A percentile compares a stretch with the other conserved stretches of the same genome.
phyloP scores from a whole-genome alignment of 306 rosid genomes.

The Acacia acuminata region DNA sequence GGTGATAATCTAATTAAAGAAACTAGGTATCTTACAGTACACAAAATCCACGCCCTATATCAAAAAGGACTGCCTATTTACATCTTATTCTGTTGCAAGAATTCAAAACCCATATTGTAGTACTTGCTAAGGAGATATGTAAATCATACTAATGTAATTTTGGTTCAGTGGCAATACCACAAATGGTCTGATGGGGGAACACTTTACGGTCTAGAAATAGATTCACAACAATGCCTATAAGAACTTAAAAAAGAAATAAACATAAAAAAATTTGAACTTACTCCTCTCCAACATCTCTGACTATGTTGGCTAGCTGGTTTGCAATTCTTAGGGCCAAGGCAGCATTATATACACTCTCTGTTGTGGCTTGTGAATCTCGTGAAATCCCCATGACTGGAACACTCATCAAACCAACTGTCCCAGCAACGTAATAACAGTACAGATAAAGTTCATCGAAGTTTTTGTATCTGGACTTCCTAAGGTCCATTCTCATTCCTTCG shows the following conservation, averaged over 20 bases:
- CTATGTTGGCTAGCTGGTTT: constrained; percentile 62
- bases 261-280: constrained; percentile 31
- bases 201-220: not conserved
- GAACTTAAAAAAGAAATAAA: constrained; percentile 21
- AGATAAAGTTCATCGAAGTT: constrained; percentile 60
- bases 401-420: constrained; percentile 65
- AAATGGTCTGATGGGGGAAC: not conserved
- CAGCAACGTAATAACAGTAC: constrained; percentile 66
- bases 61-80: not conserved
- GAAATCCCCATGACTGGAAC: constrained; percentile 69
- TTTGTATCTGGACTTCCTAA: constrained; percentile 53
- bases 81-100: constrained; percentile 12
- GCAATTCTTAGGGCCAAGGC: constrained; percentile 65
- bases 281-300: constrained; percentile 72
- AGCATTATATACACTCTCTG: constrained; percentile 60
- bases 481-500: constrained; percentile 66
- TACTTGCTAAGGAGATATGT: constrained; percentile 4
- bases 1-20: not conserved
- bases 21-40: too few relatives aligned
- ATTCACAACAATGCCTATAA: not conserved
- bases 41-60: not conserved
- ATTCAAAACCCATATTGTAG: not conserved
- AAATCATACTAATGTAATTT: not conserved
- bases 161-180: not conserved
- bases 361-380: constrained; percentile 43